Percentiles rank a stretch among this genome's conserved stretches.
phyloP scores from a whole-genome alignment of 768 basidiomycete species.

The Cystoderma amianthinum region DNA sequence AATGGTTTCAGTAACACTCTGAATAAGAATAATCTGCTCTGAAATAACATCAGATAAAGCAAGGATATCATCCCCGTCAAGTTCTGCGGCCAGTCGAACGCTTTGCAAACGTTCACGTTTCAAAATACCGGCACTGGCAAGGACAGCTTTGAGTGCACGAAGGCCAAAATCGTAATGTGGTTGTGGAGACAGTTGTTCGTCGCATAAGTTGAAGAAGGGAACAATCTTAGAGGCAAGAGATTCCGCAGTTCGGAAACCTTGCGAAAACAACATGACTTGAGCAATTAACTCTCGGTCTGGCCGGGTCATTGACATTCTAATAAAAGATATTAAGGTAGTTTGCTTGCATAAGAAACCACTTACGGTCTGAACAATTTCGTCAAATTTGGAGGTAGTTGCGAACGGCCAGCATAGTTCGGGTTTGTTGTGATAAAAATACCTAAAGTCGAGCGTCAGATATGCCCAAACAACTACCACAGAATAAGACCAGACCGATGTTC shows the following conservation, averaged over 20 bases:
- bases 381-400: slow-evolving; percentile 79
- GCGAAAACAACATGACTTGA: slow-evolving; percentile 98
- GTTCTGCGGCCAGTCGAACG: slow-evolving; percentile 32
- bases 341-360: slow-evolving; percentile 19
- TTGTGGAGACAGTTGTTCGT: slow-evolving; percentile 94
- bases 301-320: slow-evolving; percentile 97
- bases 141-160: slow-evolving; percentile 92
- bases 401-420: slow-evolving; percentile 97
- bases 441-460: slow-evolving; percentile 17
- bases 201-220: slow-evolving; percentile 98
- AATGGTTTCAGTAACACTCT: slow-evolving; percentile 97
- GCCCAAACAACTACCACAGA: background rate
- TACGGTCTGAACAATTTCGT: slow-evolving; percentile 93
- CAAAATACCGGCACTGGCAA: slow-evolving; percentile 94
- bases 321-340: slow-evolving; percentile 8
- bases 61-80: slow-evolving; percentile 30
- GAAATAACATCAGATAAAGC: slow-evolving; percentile 67
- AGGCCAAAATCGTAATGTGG: slow-evolving; percentile 99
- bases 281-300: slow-evolving; percentile 98
- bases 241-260: slow-evolving; percentile 98
- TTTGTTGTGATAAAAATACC: slow-evolving; percentile 99
- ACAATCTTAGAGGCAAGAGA: slow-evolving; percentile 97
- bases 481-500: slow-evolving; percentile 65
- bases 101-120: slow-evolving; percentile 82
- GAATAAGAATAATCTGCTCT: slow-evolving; percentile 96